Conservation (phyloP, 2,329 filamentous ascomycete genomes). For the Microcyclospora pomicola region DNA sequence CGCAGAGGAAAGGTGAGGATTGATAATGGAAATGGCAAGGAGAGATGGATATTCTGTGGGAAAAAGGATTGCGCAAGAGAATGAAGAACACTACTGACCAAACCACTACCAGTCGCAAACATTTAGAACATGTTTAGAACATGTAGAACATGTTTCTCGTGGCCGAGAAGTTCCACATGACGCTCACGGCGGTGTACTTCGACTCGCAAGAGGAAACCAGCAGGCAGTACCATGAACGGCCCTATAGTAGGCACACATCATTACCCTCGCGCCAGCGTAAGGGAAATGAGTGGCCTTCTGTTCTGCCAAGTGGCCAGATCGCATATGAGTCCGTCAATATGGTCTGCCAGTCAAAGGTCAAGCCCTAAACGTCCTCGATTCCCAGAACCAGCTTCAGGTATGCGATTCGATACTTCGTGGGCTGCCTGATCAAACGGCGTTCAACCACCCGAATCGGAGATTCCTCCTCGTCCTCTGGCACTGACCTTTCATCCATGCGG, state of each 20-base stretch:
- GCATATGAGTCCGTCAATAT: slow-evolving; percentile 27
- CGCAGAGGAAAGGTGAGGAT: slow-evolving; percentile 28
- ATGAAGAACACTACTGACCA: too few species aligned
- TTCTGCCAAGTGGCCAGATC: slow-evolving; percentile 42
- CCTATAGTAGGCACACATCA: slow-evolving; percentile 40
- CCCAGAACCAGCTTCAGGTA: too few species aligned
- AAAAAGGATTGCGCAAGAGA: neutral
- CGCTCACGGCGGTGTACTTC: slow-evolving; percentile 46
- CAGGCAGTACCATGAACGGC: slow-evolving; percentile 35
- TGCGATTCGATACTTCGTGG: too few species aligned
- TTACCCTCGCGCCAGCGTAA: slow-evolving; percentile 39
- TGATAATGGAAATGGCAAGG: neutral
- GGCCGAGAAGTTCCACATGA: slow-evolving; percentile 37
- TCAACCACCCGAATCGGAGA: too few species aligned
- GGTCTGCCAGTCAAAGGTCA: too few species aligned
- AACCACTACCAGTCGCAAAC: slow-evolving; percentile 5
- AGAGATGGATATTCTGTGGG: neutral
- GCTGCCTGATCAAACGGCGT: too few species aligned
- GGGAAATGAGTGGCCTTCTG: slow-evolving; percentile 41
- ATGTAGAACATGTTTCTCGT: slow-evolving; percentile 30
- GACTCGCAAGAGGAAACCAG: slow-evolving; percentile 35
- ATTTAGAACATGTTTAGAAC: slow-evolving; percentile 23
- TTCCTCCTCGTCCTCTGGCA: too few species aligned
- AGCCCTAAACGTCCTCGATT: too few species aligned
- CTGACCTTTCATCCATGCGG: too few species aligned